A percentile compares a stretch with the other conserved stretches of the same genome.
phyloP scores from a whole-genome alignment of 2,329 filamentous ascomycete species.

The Apiospora sp. region DNA sequence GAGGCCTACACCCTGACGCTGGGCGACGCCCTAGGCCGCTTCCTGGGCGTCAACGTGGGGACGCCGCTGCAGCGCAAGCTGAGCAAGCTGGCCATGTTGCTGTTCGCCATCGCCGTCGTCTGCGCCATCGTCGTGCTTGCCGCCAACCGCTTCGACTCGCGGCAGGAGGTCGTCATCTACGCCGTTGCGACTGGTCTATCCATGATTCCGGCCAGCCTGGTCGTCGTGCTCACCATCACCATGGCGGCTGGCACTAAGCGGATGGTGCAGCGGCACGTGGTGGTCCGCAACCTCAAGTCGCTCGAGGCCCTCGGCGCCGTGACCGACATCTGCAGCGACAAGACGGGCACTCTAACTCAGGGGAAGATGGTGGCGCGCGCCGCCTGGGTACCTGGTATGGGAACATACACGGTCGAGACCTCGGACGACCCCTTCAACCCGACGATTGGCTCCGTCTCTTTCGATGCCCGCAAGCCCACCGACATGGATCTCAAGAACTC shows the following conservation, averaged over 20 bases:
- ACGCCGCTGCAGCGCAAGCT: conserved; percentile 75
- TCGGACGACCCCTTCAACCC: conserved; percentile 66
- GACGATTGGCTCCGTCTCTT: conserved; percentile 55
- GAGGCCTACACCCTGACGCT: conserved; percentile 57
- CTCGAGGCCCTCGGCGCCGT: conserved; percentile 69
- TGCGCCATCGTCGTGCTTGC: conserved; percentile 75
- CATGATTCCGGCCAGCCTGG: conserved; percentile 68
- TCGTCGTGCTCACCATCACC: conserved; percentile 73
- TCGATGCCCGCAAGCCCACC: conserved; percentile 37
- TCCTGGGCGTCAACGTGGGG: conserved; percentile 73
- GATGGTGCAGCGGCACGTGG: conserved; percentile 65
- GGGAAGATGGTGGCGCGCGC: conserved; percentile 70
- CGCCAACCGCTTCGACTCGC: conserved; percentile 64
- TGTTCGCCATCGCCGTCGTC: conserved; percentile 72
- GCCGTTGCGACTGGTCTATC: conserved; percentile 65
- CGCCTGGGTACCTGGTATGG: conserved; percentile 64
- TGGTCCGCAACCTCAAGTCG: conserved; percentile 63
- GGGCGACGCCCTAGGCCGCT: conserved; percentile 65
- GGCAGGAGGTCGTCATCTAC: conserved; percentile 69
- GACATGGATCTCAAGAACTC: conserved; percentile 39
- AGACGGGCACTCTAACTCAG: conserved; percentile 68
- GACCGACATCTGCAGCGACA: conserved; percentile 63
- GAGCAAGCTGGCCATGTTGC: conserved; percentile 70
- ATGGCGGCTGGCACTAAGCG: conserved; percentile 67
- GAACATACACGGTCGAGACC: conserved; percentile 64